A percentile compares a stretch with the other conserved stretches of the same genome.
These are phyloP conservation scores for Pythium aristosporum DNA, from an alignment of 352 stramenopile genomes.

Conservation along the genomic window DNA sequence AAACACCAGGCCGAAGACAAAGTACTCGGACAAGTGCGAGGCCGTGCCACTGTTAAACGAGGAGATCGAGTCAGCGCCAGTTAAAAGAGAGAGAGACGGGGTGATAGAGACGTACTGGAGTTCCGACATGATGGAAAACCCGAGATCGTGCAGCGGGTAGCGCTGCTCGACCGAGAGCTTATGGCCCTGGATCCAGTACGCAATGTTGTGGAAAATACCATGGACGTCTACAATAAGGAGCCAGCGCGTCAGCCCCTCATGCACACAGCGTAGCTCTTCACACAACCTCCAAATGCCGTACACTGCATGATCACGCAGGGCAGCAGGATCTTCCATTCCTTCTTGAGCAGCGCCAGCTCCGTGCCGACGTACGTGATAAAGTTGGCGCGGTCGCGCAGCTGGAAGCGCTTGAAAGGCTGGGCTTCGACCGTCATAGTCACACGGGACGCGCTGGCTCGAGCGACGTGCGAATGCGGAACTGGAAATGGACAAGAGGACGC, in stretches of 20 bases:
- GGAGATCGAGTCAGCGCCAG: neutral
- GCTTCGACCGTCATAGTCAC: neutral
- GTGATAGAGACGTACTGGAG: constrained; percentile 34
- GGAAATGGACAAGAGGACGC: neutral
- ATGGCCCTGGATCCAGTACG: constrained; percentile 80
- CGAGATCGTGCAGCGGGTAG: constrained; percentile 73
- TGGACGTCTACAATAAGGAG: constrained; percentile 48
- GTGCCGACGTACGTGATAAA: constrained; percentile 65
- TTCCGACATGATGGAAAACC: constrained; percentile 72
- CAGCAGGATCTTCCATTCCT: constrained; percentile 75
- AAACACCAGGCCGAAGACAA: constrained; percentile 78
- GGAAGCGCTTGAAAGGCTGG: constrained; percentile 31
- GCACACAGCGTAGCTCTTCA: no score
- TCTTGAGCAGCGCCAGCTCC: constrained; percentile 53
- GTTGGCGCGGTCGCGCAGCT: constrained; percentile 54
- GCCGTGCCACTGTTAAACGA: constrained; percentile 27
- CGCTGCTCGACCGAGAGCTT: constrained; percentile 68
- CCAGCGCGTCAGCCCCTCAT: neutral
- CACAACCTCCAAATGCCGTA: constrained; percentile 29
- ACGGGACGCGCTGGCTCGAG: neutral
- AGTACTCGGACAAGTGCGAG: constrained; percentile 62
- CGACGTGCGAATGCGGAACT: neutral
- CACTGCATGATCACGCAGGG: constrained; percentile 84
- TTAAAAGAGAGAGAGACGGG: neutral
- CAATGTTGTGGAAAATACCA: constrained; percentile 83